These are phyloP conservation scores for Lasiosphaeris hirsuta DNA, from an alignment of 495 filamentous ascomycete genomes.

Conservation along the genomic window DNA sequence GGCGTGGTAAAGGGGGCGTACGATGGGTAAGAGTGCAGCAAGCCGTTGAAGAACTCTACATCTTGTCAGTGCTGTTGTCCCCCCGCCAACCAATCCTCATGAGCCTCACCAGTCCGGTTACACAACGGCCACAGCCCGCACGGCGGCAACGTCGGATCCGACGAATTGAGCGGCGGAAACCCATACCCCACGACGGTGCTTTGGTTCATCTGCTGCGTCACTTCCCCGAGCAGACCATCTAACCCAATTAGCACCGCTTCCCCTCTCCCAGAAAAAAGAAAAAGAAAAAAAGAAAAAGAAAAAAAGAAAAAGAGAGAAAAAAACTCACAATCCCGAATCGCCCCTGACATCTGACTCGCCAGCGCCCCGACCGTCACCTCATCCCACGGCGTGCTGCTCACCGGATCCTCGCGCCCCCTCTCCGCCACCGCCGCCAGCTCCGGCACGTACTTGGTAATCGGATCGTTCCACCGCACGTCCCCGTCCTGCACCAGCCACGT, in stretches of 20 bases:
- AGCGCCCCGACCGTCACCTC: constrained; percentile 53
- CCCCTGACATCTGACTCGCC: constrained; percentile 51
- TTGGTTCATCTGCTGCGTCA: constrained; percentile 39
- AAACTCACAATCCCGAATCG: constrained; percentile 44
- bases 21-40: constrained; percentile 45
- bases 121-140: constrained; percentile 37
- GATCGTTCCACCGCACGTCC: constrained; percentile 40
- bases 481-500: constrained; percentile 45
- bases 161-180: constrained; percentile 40
- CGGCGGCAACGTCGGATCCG: constrained; percentile 40
- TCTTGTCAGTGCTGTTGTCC: neutral
- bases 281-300: too few species aligned
- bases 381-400: constrained; percentile 48
- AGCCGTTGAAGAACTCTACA: constrained; percentile 53
- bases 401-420: constrained; percentile 32
- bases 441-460: constrained; percentile 53
- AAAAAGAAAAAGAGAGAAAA: constrained; percentile 6
- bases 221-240: constrained; percentile 41
- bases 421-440: constrained; percentile 43
- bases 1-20: constrained; percentile 48
- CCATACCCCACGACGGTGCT: constrained; percentile 28
- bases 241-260: constrained; percentile 4
- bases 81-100: neutral
- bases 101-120: constrained; percentile 27
- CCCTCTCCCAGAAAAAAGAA: too few species aligned